Conservation (phyloP, 1,284 basidiomycete genomes). For the Ustilago cynodontis region DNA sequence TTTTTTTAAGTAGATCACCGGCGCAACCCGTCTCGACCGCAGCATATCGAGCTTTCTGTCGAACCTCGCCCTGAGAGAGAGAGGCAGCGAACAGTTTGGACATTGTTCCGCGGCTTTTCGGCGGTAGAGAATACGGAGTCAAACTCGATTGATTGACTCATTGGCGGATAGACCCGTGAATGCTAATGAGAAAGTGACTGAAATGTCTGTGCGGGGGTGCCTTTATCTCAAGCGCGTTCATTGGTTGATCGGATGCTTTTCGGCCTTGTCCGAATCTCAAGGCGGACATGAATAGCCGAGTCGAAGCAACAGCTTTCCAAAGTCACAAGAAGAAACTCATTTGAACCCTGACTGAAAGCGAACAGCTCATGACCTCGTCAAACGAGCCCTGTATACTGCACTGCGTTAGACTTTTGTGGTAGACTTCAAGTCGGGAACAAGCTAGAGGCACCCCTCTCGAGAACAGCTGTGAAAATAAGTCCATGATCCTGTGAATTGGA, state of each 20-base stretch:
- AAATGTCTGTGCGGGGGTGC: slow-evolving; percentile 15
- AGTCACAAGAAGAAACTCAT: neutral
- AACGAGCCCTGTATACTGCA: neutral
- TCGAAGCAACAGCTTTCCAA: neutral
- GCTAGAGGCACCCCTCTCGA: neutral
- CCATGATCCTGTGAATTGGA: neutral
- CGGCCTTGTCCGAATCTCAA: slow-evolving; percentile 13
- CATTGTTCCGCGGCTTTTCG: neutral
- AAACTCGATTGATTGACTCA: too few species aligned
- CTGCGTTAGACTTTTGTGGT: neutral
- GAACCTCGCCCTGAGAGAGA: neutral
- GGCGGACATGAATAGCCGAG: slow-evolving; percentile 16
- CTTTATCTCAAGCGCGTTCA: slow-evolving; percentile 30
- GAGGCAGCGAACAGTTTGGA: neutral
- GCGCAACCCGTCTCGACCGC: too few species aligned
- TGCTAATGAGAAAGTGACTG: neutral
- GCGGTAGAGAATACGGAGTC: neutral
- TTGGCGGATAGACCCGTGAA: too few species aligned
- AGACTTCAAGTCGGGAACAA: neutral
- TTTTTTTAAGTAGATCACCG: neutral
- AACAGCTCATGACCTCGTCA: neutral
- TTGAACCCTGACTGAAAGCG: neutral
- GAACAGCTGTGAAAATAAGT: neutral
- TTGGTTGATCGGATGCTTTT: slow-evolving; percentile 22
- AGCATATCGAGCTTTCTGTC: too few species aligned